These are phyloP conservation scores for Sporothrix luriei DNA, from an alignment of 2,329 filamentous ascomycete genomes.

Conservation along the genomic window DNA sequence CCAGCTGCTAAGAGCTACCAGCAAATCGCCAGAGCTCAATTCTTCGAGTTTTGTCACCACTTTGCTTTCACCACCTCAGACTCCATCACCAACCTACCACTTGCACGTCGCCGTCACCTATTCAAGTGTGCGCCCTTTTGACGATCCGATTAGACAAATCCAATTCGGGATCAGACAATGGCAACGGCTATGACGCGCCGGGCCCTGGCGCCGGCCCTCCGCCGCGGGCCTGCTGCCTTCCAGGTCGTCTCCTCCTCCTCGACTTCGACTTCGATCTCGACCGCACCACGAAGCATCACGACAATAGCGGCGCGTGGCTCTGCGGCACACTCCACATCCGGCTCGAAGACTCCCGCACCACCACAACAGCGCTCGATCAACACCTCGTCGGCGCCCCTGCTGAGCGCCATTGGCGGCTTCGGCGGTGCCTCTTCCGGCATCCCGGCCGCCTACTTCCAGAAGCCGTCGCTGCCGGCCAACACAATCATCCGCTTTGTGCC, in stretches of 20 bases:
- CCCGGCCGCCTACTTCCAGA: slow-evolving; percentile 79
- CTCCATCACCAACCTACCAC: slow-evolving; percentile 12
- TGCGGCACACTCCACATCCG: neutral
- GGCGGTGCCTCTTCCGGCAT: slow-evolving; percentile 36
- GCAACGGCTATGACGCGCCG: slow-evolving; percentile 39
- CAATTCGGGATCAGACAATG: slow-evolving; percentile 34
- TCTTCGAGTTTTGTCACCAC: neutral
- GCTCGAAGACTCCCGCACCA: neutral
- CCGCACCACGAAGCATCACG: slow-evolving; percentile 12
- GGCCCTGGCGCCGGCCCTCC: slow-evolving; percentile 37
- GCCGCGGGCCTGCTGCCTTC: slow-evolving; percentile 32
- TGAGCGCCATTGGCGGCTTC: slow-evolving; percentile 41
- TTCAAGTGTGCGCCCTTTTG: neutral
- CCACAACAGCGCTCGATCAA: slow-evolving; percentile 36
- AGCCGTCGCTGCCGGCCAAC: slow-evolving; percentile 78
- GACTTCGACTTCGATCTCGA: slow-evolving; percentile 1
- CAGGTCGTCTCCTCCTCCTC: neutral
- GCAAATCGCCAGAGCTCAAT: slow-evolving; percentile 16
- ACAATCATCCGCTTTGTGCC: slow-evolving; percentile 95
- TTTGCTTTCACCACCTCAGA: neutral
- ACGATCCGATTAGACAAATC: neutral
- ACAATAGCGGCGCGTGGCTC: slow-evolving; percentile 20
- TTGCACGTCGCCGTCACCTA: neutral
- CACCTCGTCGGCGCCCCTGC: slow-evolving; percentile 37
- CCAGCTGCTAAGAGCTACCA: neutral